Base-by-base conservation (phyloP, 305 asterid species). In the Fraxinus paxiana region DNA sequence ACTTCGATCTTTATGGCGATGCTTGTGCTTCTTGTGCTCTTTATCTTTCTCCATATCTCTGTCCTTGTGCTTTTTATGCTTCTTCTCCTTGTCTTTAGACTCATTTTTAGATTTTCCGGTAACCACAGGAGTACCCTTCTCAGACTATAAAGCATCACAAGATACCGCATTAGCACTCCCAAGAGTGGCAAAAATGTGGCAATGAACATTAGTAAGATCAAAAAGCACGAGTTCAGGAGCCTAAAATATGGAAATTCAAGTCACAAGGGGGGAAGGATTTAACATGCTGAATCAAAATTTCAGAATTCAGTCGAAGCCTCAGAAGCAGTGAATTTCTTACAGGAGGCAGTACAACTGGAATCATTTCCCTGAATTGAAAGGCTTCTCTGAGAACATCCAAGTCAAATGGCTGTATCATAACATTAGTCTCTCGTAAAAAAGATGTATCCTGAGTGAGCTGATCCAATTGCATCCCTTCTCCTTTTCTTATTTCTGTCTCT, bases 391-490 rank as follows among this genome's bases (percentile, higher is more conserved):
- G 84, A 81, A 65, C 35, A 81, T 73, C 83, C 69, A 84, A 77
- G 17, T 82, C 78, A 81, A 84, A 81, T 59, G 83, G 83, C 65
- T n/a, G 75, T 63, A 84, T 38, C 0, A 41, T 10, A 59, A 24
- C 51, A 10, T 6, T 17, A 73, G 69, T 28, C 22, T 59, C 73
- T 28, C 75, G 70, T 35, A 15, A 34, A 34, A n/a, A 10, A 33
- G 73, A 12, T 20, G 65, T n/a, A 71, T 48, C 77, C 13, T 17
- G 74, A 37, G 76, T 63, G 54, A 84, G 83, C 85, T 77, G 80
- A 54, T 78, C 82, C 41, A 84, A 75, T 61, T 84, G 80, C 81
- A 77, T 73, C 37, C 83, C 84, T 75, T 84, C 84, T 61, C 84
- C 87, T 81, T 73, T 80, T 78, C 87, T 80, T 33, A 84, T 77